These are phyloP conservation scores for Vigna mungo DNA, from an alignment of 306 rosid genomes.

Conservation along the genomic window DNA sequence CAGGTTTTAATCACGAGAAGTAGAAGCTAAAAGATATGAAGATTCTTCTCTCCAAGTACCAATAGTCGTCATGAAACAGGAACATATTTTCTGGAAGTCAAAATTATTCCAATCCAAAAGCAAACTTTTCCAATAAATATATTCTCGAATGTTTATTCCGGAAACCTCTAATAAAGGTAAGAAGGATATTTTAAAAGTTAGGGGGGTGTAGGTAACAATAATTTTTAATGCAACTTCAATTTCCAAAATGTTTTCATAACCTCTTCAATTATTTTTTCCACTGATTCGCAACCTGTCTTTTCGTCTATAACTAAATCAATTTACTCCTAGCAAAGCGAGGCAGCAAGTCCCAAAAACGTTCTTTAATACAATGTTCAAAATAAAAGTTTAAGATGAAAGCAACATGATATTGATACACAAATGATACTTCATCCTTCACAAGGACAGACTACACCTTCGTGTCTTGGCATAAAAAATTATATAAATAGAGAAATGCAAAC, in stretches of 20 bases:
- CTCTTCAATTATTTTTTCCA: background rate
- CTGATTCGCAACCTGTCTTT: background rate
- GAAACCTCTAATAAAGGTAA: no score
- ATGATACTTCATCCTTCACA: conserved; percentile 2
- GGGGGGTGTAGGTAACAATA: no score
- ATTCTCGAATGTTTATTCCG: no score
- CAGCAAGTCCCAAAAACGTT: background rate
- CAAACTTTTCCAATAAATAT: no score
- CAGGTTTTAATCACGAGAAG: no score
- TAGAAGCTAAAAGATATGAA: no score
- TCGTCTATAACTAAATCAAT: background rate
- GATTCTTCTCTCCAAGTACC: no score
- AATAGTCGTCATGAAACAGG: no score
- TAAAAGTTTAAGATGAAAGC: background rate
- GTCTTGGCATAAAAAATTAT: background rate
- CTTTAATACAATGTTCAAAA: background rate
- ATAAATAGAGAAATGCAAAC: background rate
- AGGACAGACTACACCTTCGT: background rate
- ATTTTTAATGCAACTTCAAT: background rate
- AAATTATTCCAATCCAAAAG: no score
- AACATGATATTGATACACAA: background rate
- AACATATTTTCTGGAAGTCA: no score
- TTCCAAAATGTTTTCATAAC: background rate
- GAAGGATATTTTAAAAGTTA: no score
- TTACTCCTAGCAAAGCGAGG: background rate